Conservation (phyloP, 495 filamentous ascomycete genomes). For the Penicillium herquei region DNA sequence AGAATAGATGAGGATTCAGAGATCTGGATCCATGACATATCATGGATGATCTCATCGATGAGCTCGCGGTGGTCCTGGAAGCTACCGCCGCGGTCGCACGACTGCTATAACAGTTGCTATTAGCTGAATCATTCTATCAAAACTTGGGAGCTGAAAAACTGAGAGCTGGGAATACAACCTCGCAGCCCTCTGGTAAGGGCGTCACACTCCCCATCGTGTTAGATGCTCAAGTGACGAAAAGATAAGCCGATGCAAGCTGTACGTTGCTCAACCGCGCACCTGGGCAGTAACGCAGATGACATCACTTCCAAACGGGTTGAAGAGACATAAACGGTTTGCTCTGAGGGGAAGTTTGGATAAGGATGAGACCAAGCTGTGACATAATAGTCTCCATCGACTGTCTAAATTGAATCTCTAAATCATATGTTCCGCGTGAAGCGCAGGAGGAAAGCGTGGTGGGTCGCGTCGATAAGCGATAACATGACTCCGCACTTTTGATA, state of each 20-base stretch:
- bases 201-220: conserved; percentile 7
- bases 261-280: background rate
- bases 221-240: background rate
- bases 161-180: no score
- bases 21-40: background rate
- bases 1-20: conserved; percentile 23
- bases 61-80: conserved; percentile 1
- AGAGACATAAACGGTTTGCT: conserved; percentile 6
- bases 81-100: background rate
- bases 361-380: background rate
- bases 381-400: no score
- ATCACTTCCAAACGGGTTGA: conserved; percentile 16
- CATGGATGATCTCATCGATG: conserved; percentile 15
- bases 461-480: conserved; percentile 19
- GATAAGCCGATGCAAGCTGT: background rate
- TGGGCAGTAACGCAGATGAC: conserved; percentile 20
- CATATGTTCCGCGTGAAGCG: conserved; percentile 3
- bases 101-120: conserved; percentile 4
- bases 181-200: background rate
- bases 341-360: background rate
- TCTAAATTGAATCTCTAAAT: background rate
- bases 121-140: background rate
- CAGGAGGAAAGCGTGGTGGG: conserved; percentile 7
- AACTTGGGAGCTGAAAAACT: background rate
- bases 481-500: conserved; percentile 10